Conservation (phyloP, 1,284 basidiomycete species). For the Schizophyllum amplum region DNA sequence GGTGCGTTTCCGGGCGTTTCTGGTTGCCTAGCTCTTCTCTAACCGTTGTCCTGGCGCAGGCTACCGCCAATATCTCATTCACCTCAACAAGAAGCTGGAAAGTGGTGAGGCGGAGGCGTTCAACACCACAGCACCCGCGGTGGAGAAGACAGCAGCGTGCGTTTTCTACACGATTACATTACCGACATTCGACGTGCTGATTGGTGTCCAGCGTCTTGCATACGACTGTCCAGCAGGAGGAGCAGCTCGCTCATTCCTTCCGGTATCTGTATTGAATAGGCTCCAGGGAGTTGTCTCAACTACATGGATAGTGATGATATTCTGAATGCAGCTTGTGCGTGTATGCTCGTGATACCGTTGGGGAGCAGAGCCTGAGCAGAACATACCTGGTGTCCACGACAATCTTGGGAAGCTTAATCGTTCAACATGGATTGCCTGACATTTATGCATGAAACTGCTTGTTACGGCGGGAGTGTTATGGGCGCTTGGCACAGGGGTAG, state of each 20-base stretch:
- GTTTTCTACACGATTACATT: too few species aligned
- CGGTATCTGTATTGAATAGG: slow-evolving; percentile 9
- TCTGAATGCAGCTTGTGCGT: too few species aligned
- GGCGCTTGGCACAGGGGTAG: neutral
- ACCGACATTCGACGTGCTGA: too few species aligned
- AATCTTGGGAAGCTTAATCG: too few species aligned
- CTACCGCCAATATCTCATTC: slow-evolving; percentile 12
- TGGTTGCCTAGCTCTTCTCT: neutral
- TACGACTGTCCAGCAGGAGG: slow-evolving; percentile 6
- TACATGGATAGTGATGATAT: too few species aligned
- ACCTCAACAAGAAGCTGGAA: slow-evolving; percentile 14
- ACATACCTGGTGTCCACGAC: too few species aligned
- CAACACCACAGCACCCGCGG: slow-evolving; percentile 3
- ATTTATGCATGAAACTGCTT: too few species aligned
- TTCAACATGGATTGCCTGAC: too few species aligned
- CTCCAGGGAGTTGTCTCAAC: too few species aligned
- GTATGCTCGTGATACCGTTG: too few species aligned
- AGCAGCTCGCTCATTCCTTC: slow-evolving; percentile 7
- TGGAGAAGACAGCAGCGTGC: neutral
- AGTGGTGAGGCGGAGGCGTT: slow-evolving; percentile 10
- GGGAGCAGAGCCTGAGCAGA: too few species aligned
- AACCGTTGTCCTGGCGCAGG: slow-evolving; percentile 1
- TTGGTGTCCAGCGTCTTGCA: slow-evolving; percentile 6
- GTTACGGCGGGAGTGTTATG: too few species aligned
- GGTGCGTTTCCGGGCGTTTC: slow-evolving; percentile 8